Base-by-base conservation (phyloP, 805 yeast genomes). In the Torulaspora quercuum region DNA sequence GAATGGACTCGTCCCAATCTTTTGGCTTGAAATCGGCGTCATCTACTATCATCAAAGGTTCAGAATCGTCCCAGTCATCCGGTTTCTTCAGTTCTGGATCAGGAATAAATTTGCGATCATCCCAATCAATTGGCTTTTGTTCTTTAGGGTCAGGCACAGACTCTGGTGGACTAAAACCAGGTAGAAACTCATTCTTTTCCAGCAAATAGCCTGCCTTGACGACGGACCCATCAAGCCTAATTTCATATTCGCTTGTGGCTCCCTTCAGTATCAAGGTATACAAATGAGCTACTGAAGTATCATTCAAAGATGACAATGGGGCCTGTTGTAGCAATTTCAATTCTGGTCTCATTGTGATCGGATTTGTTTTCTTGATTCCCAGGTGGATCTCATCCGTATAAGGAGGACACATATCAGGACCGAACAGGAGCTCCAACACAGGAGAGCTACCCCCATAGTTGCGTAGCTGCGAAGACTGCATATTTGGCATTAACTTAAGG, bases 331-430 rank as follows among this genome's bases (percentile, higher is more conserved):
- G 67, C 49, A 79, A 83, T 59, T 84, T 81, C 62, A 85, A 88
- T 56, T 80, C 83, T 42, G 69, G 67, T 42, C 66, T 70, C 5
- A 77, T 79, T 16, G 77, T 68, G 16, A 52, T 42, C 29, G 77
- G 79, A 57, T 75, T 72, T 50, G 70, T 68, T 50, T 83, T 72
- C 39, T 71, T 74, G 42, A 87, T 52, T 38, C 87, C 83, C 48
- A 88, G 76, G 54, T 84, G 95, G 21, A 89, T 80, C 61, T 78
- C 82, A 65, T 87, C 84, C 29, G 81, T 73, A 22, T 45, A 48
- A 35, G 77, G 56, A 3, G 95, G 95, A 65, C 97, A 89, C 58
- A 74, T 77, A 63, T 89, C 97, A 28, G 97, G 97, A 13, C 97
- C 97, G 66, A 89, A 89, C 90, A 89, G 82, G 46, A 89, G 65